Conservation (phyloP, 257 asterid species). For the Asclepias syriaca region DNA sequence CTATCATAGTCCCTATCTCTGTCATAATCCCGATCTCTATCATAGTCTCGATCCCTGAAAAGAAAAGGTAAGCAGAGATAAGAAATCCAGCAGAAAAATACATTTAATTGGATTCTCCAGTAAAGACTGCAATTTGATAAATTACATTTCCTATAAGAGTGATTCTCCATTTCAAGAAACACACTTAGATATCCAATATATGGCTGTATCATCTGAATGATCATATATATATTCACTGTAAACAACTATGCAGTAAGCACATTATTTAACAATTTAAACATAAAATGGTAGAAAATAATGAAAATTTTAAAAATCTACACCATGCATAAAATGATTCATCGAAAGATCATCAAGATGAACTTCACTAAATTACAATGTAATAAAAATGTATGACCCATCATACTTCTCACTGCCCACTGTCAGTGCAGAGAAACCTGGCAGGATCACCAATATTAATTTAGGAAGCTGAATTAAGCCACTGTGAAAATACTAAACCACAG, state of each 20-base stretch:
- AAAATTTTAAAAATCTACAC: neutral
- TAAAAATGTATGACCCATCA: constrained; percentile 66
- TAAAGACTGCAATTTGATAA: neutral
- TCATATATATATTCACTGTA: neutral
- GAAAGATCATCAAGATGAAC: neutral
- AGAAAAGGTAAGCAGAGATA: neutral
- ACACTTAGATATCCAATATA: neutral
- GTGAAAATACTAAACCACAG: constrained; percentile 38
- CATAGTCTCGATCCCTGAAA: constrained; percentile 38
- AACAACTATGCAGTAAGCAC: neutral
- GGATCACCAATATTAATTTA: constrained; percentile 55
- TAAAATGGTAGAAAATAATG: neutral
- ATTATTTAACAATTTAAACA: neutral
- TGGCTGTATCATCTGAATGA: neutral
- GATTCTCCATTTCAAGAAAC: neutral
- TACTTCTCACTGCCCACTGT: constrained; percentile 99
- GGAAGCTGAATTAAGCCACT: constrained; percentile 66
- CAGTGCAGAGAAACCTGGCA: constrained; percentile 99
- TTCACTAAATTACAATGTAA: neutral
- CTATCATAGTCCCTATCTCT: constrained; percentile 63
- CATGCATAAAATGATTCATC: neutral
- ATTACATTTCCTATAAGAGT: neutral
- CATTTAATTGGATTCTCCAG: neutral
- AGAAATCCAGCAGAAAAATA: neutral
- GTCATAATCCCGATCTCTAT: constrained; percentile 56